Evolutionary conservation across 768 basidiomycete species (phyloP), one percentile per base, ranked within the genome.

Genomic region (Leccinum imitatum): DNA sequence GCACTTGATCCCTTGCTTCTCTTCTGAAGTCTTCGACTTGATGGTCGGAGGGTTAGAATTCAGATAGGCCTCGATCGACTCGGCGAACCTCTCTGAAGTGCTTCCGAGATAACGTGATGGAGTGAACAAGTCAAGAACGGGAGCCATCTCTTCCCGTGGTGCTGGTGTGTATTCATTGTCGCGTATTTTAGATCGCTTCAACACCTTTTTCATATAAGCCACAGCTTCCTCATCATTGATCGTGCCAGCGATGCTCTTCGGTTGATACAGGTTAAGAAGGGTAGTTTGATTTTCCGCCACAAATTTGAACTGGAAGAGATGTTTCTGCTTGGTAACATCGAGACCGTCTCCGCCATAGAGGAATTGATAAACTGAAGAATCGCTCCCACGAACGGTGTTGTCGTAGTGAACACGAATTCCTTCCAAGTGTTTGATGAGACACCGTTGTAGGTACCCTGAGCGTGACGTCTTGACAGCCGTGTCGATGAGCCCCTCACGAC

Each of bases 381-480:
- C 97, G 71, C 91, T 91, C 51, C 96, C 95, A 56, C 97, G 91
- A 44, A 99, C 95, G 33, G 96, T 98, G 73, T 98, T 87, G 75
- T 99, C 97, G 74, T 99, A 99, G 72, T 98, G 96, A 7, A 98
- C 89, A 33, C 92, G 89, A 56, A 98, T 86, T 52, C 96, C 97
- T 73, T 99, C 97, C 56, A 99, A 80, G 73, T 99, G 97, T 75
- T 99, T 99, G 80, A 99, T 95, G 65, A 99, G 80, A 77, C 97
- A 98, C 51, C 97, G 86, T 73, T 99, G 97, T 19, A 99, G 84
- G 74, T 99, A 99, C 19, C 97, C 97, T 4, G 97, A 98, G 57
- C 97, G 94, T 63, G 91, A 93, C 4, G 97, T 99, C 79, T 99
- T 99, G 73, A 99, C 96, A 39, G 97, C 97, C 6, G 97, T 99